phyloP scores from a whole-genome alignment of 2,329 filamentous ascomycete species.

The Pseudogymnoascus verrucosus region DNA sequence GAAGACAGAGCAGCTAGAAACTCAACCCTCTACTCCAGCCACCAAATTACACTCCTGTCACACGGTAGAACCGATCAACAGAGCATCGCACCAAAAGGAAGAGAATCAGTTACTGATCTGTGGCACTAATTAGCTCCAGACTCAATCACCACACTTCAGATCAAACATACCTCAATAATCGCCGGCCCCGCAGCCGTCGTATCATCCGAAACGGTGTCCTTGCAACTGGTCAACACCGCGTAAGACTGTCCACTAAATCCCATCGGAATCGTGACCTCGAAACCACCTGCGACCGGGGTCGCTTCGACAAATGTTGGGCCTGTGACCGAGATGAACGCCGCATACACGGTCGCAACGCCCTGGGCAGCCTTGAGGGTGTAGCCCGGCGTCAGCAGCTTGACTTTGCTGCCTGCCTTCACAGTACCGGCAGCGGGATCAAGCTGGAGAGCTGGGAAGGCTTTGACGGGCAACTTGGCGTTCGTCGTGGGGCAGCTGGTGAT shows the following conservation, averaged over 20 bases:
- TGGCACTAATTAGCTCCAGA: background rate
- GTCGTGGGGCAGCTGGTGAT: slow-evolving; percentile 46
- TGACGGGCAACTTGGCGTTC: slow-evolving; percentile 49
- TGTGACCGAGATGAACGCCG: slow-evolving; percentile 33
- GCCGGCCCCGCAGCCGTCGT: slow-evolving; percentile 30
- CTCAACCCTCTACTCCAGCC: background rate
- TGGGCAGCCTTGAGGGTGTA: slow-evolving; percentile 19
- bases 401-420: slow-evolving; percentile 18
- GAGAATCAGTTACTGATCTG: background rate
- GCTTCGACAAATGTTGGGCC: slow-evolving; percentile 28
- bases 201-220: slow-evolving; percentile 29
- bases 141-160: background rate
- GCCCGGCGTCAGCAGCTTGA: slow-evolving; percentile 23
- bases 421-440: slow-evolving; percentile 21
- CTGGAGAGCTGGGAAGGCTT: slow-evolving; percentile 46
- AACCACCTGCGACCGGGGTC: slow-evolving; percentile 20
- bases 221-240: slow-evolving; percentile 31
- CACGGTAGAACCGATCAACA: background rate
- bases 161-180: slow-evolving; percentile 22
- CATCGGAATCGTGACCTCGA: slow-evolving; percentile 24
- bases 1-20: background rate
- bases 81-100: background rate
- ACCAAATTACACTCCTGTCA: slow-evolving; percentile 3
- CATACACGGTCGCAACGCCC: slow-evolving; percentile 25
- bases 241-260: slow-evolving; percentile 34